phyloP scores from a whole-genome alignment of 768 basidiomycete species.

The Dentipellis sp. region DNA sequence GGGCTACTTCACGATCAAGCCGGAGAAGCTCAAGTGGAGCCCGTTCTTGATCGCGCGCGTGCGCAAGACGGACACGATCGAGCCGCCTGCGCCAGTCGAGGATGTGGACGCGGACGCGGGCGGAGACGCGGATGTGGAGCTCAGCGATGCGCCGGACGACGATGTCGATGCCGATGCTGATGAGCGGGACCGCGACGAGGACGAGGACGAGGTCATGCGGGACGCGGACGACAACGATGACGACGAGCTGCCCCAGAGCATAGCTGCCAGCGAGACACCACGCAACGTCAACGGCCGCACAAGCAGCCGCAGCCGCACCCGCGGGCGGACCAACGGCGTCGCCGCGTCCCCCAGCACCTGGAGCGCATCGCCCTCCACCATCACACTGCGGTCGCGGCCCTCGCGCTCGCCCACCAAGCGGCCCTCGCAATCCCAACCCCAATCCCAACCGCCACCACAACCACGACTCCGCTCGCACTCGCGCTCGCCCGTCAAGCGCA shows the following conservation, averaged over 20 bases:
- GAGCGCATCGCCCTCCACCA: too few species aligned
- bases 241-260: neutral
- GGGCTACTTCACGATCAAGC: conserved; percentile 64
- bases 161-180: neutral
- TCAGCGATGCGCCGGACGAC: neutral
- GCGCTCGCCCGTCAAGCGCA: conserved; percentile 3
- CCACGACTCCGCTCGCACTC: neutral
- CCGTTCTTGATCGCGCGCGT: conserved; percentile 69
- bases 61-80: conserved; percentile 20
- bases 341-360: too few species aligned
- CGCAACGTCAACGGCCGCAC: neutral
- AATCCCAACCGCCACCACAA: too few species aligned
- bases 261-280: neutral
- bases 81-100: conserved; percentile 10
- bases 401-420: conserved; percentile 6
- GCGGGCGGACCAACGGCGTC: neutral
- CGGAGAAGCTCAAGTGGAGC: conserved; percentile 90
- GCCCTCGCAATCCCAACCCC: too few species aligned
- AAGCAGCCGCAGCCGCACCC: neutral
- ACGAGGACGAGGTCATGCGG: neutral
- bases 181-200: too few species aligned
- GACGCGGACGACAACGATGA: conserved; percentile 3
- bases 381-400: too few species aligned
- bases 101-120: conserved; percentile 2
- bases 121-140: neutral